A percentile compares a stretch with the other conserved stretches of the same genome.
Evolutionary conservation across 2,329 filamentous ascomycete genomes (phyloP).

Genomic region (Alternaria panax): DNA sequence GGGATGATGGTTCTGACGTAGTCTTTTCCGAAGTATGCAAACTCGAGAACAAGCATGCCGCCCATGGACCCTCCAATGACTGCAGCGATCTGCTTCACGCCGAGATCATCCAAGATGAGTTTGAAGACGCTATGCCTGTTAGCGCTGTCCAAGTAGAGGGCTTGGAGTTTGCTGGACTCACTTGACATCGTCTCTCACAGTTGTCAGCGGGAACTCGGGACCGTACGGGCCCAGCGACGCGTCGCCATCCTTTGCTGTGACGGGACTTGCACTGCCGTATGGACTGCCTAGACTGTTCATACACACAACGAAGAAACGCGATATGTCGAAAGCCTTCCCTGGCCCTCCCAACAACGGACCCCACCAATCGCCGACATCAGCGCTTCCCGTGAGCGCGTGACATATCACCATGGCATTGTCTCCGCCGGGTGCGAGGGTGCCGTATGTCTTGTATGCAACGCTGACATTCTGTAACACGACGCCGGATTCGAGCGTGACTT

Average conservation of each 20-base stretch:
- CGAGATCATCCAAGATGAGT: constrained; percentile 79
- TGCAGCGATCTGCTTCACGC: constrained; percentile 77
- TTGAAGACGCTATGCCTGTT: constrained; percentile 70
- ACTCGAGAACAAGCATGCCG: constrained; percentile 90
- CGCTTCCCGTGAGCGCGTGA: constrained; percentile 84
- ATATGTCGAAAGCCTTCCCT: constrained; percentile 80
- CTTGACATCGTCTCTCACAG: constrained; percentile 94
- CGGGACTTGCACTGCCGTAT: constrained; percentile 86
- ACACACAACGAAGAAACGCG: constrained; percentile 84
- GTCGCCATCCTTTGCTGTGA: constrained; percentile 87
- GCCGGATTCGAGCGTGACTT: constrained; percentile 92
- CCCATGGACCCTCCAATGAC: constrained; percentile 87
- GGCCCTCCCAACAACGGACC: constrained; percentile 80
- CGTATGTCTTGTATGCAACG: constrained; percentile 70
- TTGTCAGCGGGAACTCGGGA: constrained; percentile 94
- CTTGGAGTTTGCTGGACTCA: constrained; percentile 55
- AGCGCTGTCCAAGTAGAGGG: constrained; percentile 7
- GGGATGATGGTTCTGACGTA: constrained; percentile 83
- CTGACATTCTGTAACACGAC: constrained; percentile 79
- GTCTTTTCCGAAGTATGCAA: constrained; percentile 87
- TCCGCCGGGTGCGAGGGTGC: constrained; percentile 61
- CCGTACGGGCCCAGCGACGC: constrained; percentile 79
- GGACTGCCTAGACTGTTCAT: constrained; percentile 87
- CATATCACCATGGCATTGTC: constrained; percentile 75
- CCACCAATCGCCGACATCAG: constrained; percentile 89